These are phyloP conservation scores for Seiridium unicorne DNA, from an alignment of 2,329 filamentous ascomycete species.

Conservation along the genomic window DNA sequence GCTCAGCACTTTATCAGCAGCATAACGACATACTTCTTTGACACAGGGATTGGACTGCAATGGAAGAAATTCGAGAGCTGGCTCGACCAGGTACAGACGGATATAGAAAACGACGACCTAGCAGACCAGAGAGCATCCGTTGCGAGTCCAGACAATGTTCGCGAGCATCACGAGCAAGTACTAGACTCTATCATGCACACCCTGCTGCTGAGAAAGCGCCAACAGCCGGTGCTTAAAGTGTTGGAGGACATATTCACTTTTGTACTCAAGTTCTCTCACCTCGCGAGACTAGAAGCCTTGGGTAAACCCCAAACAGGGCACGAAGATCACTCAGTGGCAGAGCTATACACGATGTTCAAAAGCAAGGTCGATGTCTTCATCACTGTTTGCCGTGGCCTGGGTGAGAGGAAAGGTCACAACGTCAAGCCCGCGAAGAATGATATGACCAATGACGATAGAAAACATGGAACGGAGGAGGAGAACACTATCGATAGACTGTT, in stretches of 20 bases:
- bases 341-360: slow-evolving; percentile 64
- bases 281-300: slow-evolving; percentile 37
- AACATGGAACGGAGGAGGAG: slow-evolving; percentile 36
- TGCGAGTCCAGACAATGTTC: slow-evolving; percentile 63
- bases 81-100: slow-evolving; percentile 61
- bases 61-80: slow-evolving; percentile 71
- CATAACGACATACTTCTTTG: slow-evolving; percentile 76
- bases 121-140: slow-evolving; percentile 22
- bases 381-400: slow-evolving; percentile 66
- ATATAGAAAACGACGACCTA: slow-evolving; percentile 44
- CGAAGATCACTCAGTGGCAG: slow-evolving; percentile 24
- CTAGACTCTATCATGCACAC: slow-evolving; percentile 75
- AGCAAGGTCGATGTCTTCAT: slow-evolving; percentile 75
- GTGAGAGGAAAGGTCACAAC: slow-evolving; percentile 57
- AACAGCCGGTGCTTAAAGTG: slow-evolving; percentile 69
- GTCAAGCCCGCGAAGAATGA: slow-evolving; percentile 24
- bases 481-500: slow-evolving; percentile 69
- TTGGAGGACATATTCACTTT: slow-evolving; percentile 74
- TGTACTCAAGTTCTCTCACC: slow-evolving; percentile 70
- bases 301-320: slow-evolving; percentile 28
- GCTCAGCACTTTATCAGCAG: slow-evolving; percentile 76
- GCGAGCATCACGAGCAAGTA: slow-evolving; percentile 68
- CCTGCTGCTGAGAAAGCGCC: slow-evolving; percentile 71
- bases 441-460: slow-evolving; percentile 31
- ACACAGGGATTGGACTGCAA: slow-evolving; percentile 68